Evolutionary conservation across 306 rosid genomes (phyloP), one percentile per base, ranked within the genome.

Genomic region (Citrullus mucosospermus): DNA sequence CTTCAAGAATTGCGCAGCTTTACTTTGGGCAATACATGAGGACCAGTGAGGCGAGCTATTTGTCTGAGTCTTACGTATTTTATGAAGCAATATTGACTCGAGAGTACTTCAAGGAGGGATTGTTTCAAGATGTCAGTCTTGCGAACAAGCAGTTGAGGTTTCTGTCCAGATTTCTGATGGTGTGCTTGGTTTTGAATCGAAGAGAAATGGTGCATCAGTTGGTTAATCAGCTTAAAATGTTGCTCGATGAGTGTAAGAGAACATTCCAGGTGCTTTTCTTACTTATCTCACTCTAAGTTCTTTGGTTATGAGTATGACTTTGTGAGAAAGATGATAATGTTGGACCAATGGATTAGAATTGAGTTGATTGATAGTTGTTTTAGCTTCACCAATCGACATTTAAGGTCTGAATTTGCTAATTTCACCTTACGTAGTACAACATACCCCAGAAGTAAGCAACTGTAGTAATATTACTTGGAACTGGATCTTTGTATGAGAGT

Each of bases 21-120:
- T 95, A 92, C 81, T 83, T 95, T 55, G 98, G 97, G 39, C 97
- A 92, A 83, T 95, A 95, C 83, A 92, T 92, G 98, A 78, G 91
- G 76, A 92, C 96, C 34, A 92, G 97, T 81, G 96, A 95, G 78
- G 93, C 93, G 16, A 92, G 87, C 82, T 92, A 92, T 66, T 87
- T 95, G 22, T 87, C 89, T 1, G 98, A 95, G 83, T 88, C 97
- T 5, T 95, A 84, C 51, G 85, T 92, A 61, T 95, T 95, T 86
- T 95, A 95, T 58, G 97, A 92, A 75, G 98, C 98, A 36, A 87
- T 95, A 81, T 83, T 89, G 84, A 90, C 87, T 71, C 87, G 98
- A 22, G 98, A 95, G 83, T 95, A 95, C 80, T 95, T 95, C 77
- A 95, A 89, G 85, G 93, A 90, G 76, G 97, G 96, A 36, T 78